Evolutionary conservation across 1,284 basidiomycete species (phyloP).

Genomic region (Pseudozyma tsukubaensis): DNA sequence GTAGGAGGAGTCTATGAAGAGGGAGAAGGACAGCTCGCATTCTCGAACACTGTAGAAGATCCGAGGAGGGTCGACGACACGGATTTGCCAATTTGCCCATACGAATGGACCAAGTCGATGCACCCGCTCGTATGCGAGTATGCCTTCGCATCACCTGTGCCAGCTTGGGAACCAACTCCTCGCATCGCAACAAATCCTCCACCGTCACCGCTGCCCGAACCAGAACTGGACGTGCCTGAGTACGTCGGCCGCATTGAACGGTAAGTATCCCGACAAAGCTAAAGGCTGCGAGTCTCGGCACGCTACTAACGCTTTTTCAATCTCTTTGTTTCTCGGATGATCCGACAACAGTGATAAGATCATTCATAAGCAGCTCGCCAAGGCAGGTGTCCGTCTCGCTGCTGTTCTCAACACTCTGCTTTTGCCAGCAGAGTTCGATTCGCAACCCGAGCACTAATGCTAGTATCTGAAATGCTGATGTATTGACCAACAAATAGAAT

Average conservation of each 20-base stretch:
- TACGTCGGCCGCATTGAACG: slow-evolving; percentile 75
- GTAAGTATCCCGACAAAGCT: slow-evolving; percentile 12
- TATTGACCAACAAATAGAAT: background rate
- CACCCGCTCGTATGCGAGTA: slow-evolving; percentile 61
- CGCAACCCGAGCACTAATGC: background rate
- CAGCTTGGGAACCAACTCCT: slow-evolving; percentile 27
- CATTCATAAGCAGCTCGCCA: slow-evolving; percentile 82
- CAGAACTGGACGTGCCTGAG: slow-evolving; percentile 85
- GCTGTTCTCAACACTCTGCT: slow-evolving; percentile 77
- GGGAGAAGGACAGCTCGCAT: slow-evolving; percentile 23
- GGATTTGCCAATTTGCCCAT: slow-evolving; percentile 78
- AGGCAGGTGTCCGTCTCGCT: slow-evolving; percentile 83
- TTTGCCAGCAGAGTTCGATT: slow-evolving; percentile 20
- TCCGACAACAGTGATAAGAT: slow-evolving; percentile 73
- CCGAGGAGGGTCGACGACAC: slow-evolving; percentile 57
- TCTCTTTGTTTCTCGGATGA: background rate
- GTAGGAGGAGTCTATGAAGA: background rate
- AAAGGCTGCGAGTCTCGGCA: background rate
- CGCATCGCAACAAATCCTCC: slow-evolving; percentile 5
- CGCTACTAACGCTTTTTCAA: background rate
- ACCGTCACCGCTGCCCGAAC: slow-evolving; percentile 51
- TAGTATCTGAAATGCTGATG: background rate
- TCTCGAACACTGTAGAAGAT: slow-evolving; percentile 14
- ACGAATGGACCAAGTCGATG: slow-evolving; percentile 66
- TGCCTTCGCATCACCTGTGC: slow-evolving; percentile 77